Conservation (phyloP, 805 yeast genomes). For the Blastobotrys chiropterorum region DNA sequence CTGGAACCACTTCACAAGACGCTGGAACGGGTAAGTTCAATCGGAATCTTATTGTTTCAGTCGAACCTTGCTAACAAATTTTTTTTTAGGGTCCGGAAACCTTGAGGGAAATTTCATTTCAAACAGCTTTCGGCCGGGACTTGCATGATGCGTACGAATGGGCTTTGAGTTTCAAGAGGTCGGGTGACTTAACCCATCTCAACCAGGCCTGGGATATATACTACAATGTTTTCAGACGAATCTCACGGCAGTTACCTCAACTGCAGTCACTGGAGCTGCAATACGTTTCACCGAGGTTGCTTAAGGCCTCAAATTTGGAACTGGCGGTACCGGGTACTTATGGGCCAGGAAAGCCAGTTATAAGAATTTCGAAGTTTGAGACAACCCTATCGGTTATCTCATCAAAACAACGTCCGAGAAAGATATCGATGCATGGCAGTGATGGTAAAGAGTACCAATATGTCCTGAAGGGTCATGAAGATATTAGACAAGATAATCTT, state of each 20-base stretch:
- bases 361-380: constrained; percentile 68
- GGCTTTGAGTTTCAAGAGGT: constrained; percentile 77
- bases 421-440: constrained; percentile 70
- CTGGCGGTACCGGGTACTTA: constrained; percentile 94
- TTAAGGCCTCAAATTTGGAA: constrained; percentile 71
- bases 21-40: constrained; percentile 44
- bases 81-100: constrained; percentile 65
- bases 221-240: constrained; percentile 86
- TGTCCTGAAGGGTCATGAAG: constrained; percentile 91
- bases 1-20: constrained; percentile 83
- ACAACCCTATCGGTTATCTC: constrained; percentile 81
- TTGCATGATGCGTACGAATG: constrained; percentile 89
- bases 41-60: neutral
- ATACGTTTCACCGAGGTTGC: constrained; percentile 85
- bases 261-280: constrained; percentile 80
- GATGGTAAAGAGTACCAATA: constrained; percentile 89
- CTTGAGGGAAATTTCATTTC: constrained; percentile 84
- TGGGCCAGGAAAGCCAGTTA: constrained; percentile 72
- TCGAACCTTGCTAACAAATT: neutral
- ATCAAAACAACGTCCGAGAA: constrained; percentile 94
- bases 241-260: constrained; percentile 83
- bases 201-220: constrained; percentile 98
- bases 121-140: constrained; percentile 90
- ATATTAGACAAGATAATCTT: constrained; percentile 91
- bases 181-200: constrained; percentile 79